These are phyloP conservation scores for Nicotiana paniculata DNA, from an alignment of 257 asterid species.

Conservation along the genomic window DNA sequence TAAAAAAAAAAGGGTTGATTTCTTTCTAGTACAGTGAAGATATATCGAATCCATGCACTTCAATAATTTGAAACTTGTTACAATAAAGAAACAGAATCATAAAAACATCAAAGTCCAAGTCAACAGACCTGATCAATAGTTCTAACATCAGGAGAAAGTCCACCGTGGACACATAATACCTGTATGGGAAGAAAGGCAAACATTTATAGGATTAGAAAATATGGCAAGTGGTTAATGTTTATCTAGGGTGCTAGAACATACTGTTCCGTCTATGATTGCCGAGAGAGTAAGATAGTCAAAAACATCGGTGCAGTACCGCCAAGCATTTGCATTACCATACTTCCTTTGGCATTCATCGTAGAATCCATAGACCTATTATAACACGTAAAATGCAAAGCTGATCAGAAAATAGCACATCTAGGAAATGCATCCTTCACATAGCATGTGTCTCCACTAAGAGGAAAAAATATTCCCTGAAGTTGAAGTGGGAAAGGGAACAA, in stretches of 20 bases:
- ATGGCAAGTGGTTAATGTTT: constrained; percentile 11
- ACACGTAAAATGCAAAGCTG: constrained; percentile 6
- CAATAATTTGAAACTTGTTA: not conserved
- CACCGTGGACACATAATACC: constrained; percentile 99
- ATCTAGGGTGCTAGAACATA: constrained; percentile 19
- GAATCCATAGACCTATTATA: constrained; percentile 87
- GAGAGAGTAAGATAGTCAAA: constrained; percentile 93
- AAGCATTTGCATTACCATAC: constrained; percentile 96
- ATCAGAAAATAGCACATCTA: constrained; percentile 10
- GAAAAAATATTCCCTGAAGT: not conserved
- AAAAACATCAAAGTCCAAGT: not conserved
- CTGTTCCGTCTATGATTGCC: constrained; percentile 96
- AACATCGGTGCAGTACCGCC: constrained; percentile 99
- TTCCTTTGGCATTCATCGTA: constrained; percentile 98
- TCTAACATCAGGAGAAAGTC: constrained; percentile 96
- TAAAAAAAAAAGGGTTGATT: not conserved
- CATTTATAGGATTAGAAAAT: not conserved
- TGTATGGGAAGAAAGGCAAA: constrained; percentile 21
- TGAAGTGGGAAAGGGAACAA: not conserved
- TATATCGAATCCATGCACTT: not conserved
- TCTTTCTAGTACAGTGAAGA: not conserved
- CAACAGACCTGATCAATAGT: constrained; percentile 82
- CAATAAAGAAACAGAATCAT: not conserved
- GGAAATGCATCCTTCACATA: not conserved
- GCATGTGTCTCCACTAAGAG: not conserved